Evolutionary conservation across 2,329 filamentous ascomycete species (phyloP), one percentile per base, ranked within the genome.

Genomic region (Pseudogymnoascus sp.): DNA sequence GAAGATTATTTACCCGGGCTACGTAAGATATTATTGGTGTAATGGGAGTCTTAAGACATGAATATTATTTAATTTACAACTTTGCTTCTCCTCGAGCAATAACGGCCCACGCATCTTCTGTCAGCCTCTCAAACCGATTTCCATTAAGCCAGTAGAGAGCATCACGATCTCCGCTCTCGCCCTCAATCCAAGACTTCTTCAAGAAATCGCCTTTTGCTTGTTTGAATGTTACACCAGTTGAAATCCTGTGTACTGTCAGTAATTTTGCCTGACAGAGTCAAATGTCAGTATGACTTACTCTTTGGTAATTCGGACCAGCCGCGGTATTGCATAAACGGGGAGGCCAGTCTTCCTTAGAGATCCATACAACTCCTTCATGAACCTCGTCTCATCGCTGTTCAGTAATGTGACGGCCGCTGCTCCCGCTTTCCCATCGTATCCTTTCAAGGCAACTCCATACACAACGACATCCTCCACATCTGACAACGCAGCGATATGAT

Each of bases 191-290:
- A 15, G 72, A 70, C 61, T 76, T 77, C 66, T 77, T 77, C 26
- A 74, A 68, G 26, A 80, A 65, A 7, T 77, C 77, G 7, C 72
- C 74, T 68, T 80, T 80, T 1, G 77, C 76, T 66, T 81, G 78
- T 66, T 81, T 81, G 71, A 81, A 80, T 4, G 79, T 81, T n/a
- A 77, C 78, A 50, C 77, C 77, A 1, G 76, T 76, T 63, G 75
- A 75, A 61, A 80, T 78, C 66, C 66, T 70, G 53, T 26, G 42
- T 29, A 15, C 0, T 31, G 46, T 65, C 46, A 67, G 64, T 37
- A 33, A 13, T 31, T n/a, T 6, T 3, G 33, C 31, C 19, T 10
- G 2, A 19, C n/a, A 21, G 7, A 23, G 26, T 26, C 42, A 21
- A 29, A 40, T 46, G 40, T 9, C 13, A 17, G 3, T 19, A 17